These are phyloP conservation scores for Achlya hypogyna DNA, from an alignment of 352 stramenopile species.

Conservation along the genomic window DNA sequence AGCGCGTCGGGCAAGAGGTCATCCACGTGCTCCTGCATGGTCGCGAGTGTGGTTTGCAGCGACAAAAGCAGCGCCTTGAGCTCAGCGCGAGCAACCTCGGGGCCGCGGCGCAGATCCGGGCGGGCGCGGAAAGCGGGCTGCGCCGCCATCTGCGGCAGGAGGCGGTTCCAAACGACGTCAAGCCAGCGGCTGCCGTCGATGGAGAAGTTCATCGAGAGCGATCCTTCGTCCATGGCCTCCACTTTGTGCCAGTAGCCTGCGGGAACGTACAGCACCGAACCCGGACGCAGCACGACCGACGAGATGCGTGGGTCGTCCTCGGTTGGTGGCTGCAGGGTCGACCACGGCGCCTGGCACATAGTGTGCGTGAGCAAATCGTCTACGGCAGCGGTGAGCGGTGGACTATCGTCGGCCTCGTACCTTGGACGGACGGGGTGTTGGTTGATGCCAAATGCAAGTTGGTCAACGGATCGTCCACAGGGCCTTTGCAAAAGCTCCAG, in stretches of 20 bases:
- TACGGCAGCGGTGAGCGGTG: background rate
- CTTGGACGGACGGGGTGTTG: conserved; percentile 7
- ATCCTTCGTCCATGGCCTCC: conserved; percentile 2
- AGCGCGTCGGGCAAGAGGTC: background rate
- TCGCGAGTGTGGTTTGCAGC: background rate
- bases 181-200: conserved; percentile 7
- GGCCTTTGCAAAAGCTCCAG: background rate
- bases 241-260: conserved; percentile 9
- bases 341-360: background rate
- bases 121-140: background rate
- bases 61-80: background rate
- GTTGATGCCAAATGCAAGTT: conserved; percentile 3
- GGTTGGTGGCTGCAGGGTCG: background rate
- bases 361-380: background rate
- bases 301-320: background rate
- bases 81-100: background rate
- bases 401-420: background rate
- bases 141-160: background rate
- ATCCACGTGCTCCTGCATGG: background rate
- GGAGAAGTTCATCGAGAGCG: conserved; percentile 16
- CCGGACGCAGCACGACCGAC: background rate
- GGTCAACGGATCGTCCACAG: background rate
- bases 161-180: background rate
- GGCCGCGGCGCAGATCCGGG: background rate
- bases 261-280: background rate